Base-by-base conservation (phyloP, 176 grass and related monocot genomes). In the Paspalum vaginatum region DNA sequence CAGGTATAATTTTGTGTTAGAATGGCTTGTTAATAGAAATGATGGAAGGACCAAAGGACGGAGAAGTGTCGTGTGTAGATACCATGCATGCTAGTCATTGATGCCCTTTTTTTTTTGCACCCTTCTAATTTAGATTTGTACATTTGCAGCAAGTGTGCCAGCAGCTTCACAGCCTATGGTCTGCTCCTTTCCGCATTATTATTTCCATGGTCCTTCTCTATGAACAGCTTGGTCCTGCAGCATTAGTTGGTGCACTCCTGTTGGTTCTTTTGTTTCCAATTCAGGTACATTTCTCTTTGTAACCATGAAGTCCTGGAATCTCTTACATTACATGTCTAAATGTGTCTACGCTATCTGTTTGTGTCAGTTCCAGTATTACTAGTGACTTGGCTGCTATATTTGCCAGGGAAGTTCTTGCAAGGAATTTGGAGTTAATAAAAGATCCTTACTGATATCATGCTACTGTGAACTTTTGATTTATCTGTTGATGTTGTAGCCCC, bases 131-230 rank as follows among this genome's bases (percentile, higher is more conserved):
- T 71, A 44, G 75, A 58, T 72, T 38, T 82, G 85, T 51, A 65
- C 75, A 61, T 91, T 70, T 82, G 65, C 92, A 99, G 96, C 92
- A 95, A 95, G 89, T 93, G 51, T 99, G 92, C 75, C 92, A 99
- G 53, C 96, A 99, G 83, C 88, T 99, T 83, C 96, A 99, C 87
- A 93, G 88, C 75, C 83, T 99, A 72, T 99, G 96, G 96, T 99
- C 96, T 72, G 96, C 96, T 90, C 96, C 96, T 93, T 99, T 99
- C 77, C 92, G 96, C 60, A 99, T 99, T 82, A 58, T 89, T 71
- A 91, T 91, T 75, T 74, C 96, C 78, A 63, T 99, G 84, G 44
- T 91, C 75, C 90, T 99, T 80, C 87, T 99, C 52, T 99, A 95
- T 45, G 43, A 44, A 44, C 86, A 99, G 79, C 83, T 99, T 79